Conservation (phyloP, 306 rosid species). For the Mimosa bimucronata region DNA sequence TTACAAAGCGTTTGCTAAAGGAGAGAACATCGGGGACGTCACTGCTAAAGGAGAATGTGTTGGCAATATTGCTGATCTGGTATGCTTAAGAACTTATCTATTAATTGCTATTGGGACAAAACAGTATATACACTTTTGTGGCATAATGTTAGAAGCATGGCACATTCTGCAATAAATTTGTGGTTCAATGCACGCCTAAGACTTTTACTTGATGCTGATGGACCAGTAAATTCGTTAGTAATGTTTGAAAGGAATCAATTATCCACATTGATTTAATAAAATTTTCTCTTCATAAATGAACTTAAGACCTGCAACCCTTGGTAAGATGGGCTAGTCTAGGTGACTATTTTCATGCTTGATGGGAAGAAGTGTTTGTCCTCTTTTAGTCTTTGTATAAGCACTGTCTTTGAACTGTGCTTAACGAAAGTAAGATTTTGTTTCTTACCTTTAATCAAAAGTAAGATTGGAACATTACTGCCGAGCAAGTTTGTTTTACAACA, state of each 20-base stretch:
- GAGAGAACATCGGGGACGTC: conserved; percentile 98
- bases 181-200: neutral
- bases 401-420: neutral
- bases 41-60: conserved; percentile 99
- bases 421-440: neutral
- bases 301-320: neutral
- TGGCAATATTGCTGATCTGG: conserved; percentile 95
- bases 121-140: conserved; percentile 1
- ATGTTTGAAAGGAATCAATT: neutral
- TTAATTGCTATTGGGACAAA: conserved; percentile 10
- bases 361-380: conserved; percentile 1
- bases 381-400: neutral
- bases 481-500: conserved; percentile 12
- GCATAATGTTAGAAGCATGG: conserved; percentile 25
- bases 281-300: neutral
- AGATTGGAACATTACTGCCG: neutral
- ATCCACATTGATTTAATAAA: neutral
- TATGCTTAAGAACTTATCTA: conserved; percentile 51
- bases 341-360: conserved; percentile 8
- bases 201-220: conserved; percentile 1
- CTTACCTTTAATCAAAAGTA: neutral
- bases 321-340: neutral
- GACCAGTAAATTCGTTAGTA: neutral
- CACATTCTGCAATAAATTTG: conserved; percentile 19
- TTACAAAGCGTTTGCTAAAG: conserved; percentile 98